Evolutionary conservation across 2,329 filamentous ascomycete genomes (phyloP), one percentile per base, ranked within the genome.

Genomic region (Pseudogymnoascus sp.): DNA sequence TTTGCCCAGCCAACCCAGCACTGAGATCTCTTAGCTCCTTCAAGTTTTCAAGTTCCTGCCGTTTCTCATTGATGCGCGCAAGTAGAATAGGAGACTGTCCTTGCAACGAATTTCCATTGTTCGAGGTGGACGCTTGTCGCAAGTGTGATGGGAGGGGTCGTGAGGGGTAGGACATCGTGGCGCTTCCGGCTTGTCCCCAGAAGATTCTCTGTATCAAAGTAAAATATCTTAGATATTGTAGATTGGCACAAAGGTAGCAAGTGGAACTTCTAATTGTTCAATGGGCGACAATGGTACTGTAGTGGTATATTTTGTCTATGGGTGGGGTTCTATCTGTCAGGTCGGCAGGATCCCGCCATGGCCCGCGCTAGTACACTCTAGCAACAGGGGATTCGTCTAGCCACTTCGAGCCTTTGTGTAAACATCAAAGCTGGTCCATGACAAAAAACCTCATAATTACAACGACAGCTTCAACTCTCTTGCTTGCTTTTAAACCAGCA

Each of bases 41-140:
- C 64, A 95, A 79, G 70, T 87, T 90, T 69, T 92, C 88, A 5
- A 96, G 82, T 75, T 96, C 91, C 62, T 87, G 85, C 75, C 89
- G 91, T 80, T 96, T 96, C 77, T 95, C 90, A 67, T 89, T 86
- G 72, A 96, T 91, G 67, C 90, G 88, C 49, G 88, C 85, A 61
- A 89, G 77, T 14, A 95, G 79, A 25, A 85, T 84, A 0, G 89
- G 84, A 1, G 89, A 89, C 74, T 90, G 88, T 59, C 85, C 82
- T 3, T 75, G 73, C 28, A 77, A 75, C 3, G 79, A 75, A 63
- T 70, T 72, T 8, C 72, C 65, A 65, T 74, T 78, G 23, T 78
- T 75, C 2, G 79, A 84, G 34, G 83, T 79, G 67, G 80, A 85
- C 37, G 83, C 78, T 69, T 86, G 84, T 63, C 88, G 88, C 70